phyloP scores from a whole-genome alignment of 345 rosid species.

The Brassica incana region DNA sequence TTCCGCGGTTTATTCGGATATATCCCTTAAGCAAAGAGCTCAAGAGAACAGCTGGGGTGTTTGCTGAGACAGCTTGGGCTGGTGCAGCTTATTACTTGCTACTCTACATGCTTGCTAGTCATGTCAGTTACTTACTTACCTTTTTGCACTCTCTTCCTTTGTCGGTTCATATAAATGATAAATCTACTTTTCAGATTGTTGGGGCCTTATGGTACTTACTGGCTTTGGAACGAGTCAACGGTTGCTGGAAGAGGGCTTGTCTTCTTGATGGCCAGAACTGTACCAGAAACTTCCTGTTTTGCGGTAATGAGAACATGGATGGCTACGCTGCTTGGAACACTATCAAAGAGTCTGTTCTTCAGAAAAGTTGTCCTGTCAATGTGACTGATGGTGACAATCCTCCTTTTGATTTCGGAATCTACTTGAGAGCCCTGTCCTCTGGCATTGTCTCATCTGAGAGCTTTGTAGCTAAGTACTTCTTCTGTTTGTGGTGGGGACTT shows the following conservation, averaged over 20 bases:
- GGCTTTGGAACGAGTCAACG: slow-evolving; percentile 76
- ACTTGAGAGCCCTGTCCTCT: slow-evolving; percentile 61
- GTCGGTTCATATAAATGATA: no score
- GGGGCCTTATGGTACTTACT: slow-evolving; percentile 95
- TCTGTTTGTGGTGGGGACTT: slow-evolving; percentile 99
- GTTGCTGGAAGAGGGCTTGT: slow-evolving; percentile 76
- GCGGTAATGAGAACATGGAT: slow-evolving; percentile 56
- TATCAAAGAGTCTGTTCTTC: slow-evolving; percentile 40
- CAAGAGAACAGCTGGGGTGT: slow-evolving; percentile 91
- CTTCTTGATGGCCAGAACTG: slow-evolving; percentile 30
- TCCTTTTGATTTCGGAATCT: slow-evolving; percentile 81
- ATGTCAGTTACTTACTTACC: slow-evolving; percentile 54
- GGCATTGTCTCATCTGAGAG: slow-evolving; percentile 68
- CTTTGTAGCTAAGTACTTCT: slow-evolving; percentile 78
- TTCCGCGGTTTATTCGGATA: slow-evolving; percentile 72
- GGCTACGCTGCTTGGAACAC: slow-evolving; percentile 57
- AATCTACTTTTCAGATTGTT: slow-evolving; percentile 56
- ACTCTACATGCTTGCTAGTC: slow-evolving; percentile 96
- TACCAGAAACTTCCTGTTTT: slow-evolving; percentile 56
- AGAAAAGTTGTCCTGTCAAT: slow-evolving; percentile 38
- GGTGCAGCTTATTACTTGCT: slow-evolving; percentile 97
- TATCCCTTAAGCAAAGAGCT: slow-evolving; percentile 80
- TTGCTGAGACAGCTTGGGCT: slow-evolving; percentile 98
- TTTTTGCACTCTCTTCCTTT: background rate
- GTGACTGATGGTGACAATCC: slow-evolving; percentile 42